Evolutionary conservation across 306 rosid genomes (phyloP), one percentile per base, ranked within the genome.

Genomic region (Bauhinia variegata): DNA sequence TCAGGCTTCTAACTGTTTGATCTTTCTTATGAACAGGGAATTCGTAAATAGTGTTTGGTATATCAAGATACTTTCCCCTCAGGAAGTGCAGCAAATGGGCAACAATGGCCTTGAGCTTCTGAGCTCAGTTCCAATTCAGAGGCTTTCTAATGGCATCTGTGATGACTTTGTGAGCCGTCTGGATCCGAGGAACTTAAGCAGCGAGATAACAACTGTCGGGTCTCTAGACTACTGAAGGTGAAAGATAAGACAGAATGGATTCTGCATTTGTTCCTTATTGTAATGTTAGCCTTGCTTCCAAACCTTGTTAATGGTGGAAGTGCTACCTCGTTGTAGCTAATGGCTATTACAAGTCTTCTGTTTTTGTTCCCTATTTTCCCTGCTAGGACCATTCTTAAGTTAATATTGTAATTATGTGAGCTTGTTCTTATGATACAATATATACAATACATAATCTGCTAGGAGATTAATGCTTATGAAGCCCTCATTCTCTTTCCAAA

Each of bases 11-110:
- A 36, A 8, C 41, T 5, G 6, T 11, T 5, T 54, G 15, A 38
- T 70, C 30, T 43, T 73, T 72, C 50, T 38, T 50, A 65, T 57
- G 46, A 23, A 50, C 90, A 93, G 99, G 89, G 99, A 93, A 83
- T 93, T 93, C 19, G 99, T 93, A 66, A 93, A 71, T 68, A 90
- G 90, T n/a, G 96, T 89, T 54, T 92, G 98, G 98, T 92, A 89
- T 60, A 92, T 92, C 75, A 89, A 87, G 77, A 92, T 92, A 74
- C 98, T 92, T n/a, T 92, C 98, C 12, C 96, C 96, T n/a, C 88
- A 86, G 59, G 98, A 92, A 83, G 87, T 89, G 87, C 96, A 87
- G 79, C 96, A 86, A 75, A 89, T 86, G 98, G 93, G 91, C 50
- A 89, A 89, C 76, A 78, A 75, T 43, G 97, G 90, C 43, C 83